Percentiles rank a stretch among this genome's conserved stretches.
These are phyloP conservation scores for Combretum micranthum DNA, from an alignment of 345 rosid genomes.

Conservation along the genomic window DNA sequence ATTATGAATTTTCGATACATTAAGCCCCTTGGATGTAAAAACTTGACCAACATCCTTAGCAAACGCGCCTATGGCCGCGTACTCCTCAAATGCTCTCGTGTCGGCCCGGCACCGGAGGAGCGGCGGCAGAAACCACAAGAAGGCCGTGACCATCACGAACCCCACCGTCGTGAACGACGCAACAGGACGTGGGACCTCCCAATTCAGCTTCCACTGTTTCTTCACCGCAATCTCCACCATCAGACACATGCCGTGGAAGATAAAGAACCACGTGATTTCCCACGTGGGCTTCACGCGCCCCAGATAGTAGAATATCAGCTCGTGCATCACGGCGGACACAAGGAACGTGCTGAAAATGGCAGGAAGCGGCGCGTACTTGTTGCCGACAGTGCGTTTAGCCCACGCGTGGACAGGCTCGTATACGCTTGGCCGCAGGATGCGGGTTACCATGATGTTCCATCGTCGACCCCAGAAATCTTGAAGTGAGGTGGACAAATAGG, in stretches of 20 bases:
- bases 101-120: conserved; percentile 20
- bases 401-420: conserved; percentile 14
- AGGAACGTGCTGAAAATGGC: conserved; percentile 21
- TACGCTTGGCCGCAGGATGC: conserved; percentile 25
- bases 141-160: conserved; percentile 19
- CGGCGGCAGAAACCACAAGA: conserved; percentile 34
- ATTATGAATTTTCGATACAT: too few species aligned
- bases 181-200: conserved; percentile 37
- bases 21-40: too few species aligned
- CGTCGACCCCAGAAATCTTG: conserved; percentile 34
- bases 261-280: conserved; percentile 24
- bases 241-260: conserved; percentile 22
- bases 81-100: conserved; percentile 28
- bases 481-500: conserved; percentile 25
- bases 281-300: conserved; percentile 19
- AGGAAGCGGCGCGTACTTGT: conserved; percentile 19
- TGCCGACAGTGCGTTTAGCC: conserved; percentile 5
- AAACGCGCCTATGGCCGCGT: conserved; percentile 24
- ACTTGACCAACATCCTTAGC: conserved; percentile 1
- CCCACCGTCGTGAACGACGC: conserved; percentile 29
- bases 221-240: conserved; percentile 14
- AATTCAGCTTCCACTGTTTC: conserved; percentile 37
- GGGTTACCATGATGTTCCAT: conserved; percentile 28
- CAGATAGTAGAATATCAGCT: conserved; percentile 23
- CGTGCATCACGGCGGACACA: conserved; percentile 25